A percentile compares a stretch with the other conserved stretches of the same genome.
Conservation (phyloP, 139 green algal species). For the Auxenochlorella pyrenoidosa region DNA sequence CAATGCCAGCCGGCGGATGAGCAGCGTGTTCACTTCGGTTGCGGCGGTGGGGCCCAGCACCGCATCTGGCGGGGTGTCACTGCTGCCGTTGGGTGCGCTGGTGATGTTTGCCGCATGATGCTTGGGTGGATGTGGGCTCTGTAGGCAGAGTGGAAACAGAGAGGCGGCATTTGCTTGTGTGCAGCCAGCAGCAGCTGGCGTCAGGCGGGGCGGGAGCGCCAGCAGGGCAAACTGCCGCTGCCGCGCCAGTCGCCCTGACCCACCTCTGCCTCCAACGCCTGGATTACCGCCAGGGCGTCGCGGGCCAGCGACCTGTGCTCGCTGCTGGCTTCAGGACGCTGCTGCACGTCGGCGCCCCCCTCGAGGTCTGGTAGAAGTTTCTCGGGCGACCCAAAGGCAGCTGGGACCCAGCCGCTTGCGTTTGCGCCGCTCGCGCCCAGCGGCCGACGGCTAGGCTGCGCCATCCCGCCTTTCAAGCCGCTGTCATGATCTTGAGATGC, state of each 20-base stretch:
- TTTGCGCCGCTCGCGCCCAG: too few relatives aligned
- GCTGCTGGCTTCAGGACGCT: too few relatives aligned
- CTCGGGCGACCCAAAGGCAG: too few relatives aligned
- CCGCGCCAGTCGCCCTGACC: not conserved
- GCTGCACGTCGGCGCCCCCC: too few relatives aligned
- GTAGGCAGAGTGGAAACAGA: not conserved
- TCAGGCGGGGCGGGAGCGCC: not conserved
- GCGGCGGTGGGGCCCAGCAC: not conserved
- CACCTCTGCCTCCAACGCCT: slow-evolving; percentile 33
- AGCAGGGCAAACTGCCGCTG: not conserved
- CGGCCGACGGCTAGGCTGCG: too few relatives aligned
- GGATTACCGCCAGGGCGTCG: slow-evolving; percentile 3
- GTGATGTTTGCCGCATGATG: not conserved
- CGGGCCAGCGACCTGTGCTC: not conserved
- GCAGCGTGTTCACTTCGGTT: not conserved
- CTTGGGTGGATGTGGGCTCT: slow-evolving; percentile 8
- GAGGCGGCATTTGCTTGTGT: not conserved
- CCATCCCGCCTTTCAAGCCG: too few relatives aligned
- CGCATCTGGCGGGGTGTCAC: not conserved
- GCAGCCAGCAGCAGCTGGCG: slow-evolving; percentile 4
- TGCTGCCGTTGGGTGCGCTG: not conserved
- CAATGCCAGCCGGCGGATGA: not conserved
- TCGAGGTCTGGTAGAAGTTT: too few relatives aligned
- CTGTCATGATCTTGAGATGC: too few relatives aligned
- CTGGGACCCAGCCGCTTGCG: too few relatives aligned